These are phyloP conservation scores for Rhodotorula glutinis DNA, from an alignment of 1,284 basidiomycete genomes.

Conservation along the genomic window DNA sequence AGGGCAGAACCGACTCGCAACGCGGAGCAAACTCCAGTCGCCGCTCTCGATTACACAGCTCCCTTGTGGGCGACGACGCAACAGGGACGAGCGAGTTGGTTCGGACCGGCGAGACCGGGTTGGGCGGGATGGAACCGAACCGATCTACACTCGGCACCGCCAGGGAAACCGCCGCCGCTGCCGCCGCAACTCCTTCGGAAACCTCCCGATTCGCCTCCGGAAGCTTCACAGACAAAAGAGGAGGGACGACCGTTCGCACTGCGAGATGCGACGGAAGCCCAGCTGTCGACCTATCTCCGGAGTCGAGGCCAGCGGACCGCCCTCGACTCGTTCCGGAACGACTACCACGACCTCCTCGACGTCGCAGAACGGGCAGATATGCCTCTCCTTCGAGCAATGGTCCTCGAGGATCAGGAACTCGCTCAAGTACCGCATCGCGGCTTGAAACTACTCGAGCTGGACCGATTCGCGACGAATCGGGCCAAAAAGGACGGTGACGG, in stretches of 20 bases:
- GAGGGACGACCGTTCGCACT: neutral
- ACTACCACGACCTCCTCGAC: slow-evolving; percentile 12
- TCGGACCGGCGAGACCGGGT: neutral
- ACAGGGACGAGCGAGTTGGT: neutral
- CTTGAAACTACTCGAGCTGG: neutral
- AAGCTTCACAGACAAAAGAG: no score
- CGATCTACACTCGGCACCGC: neutral
- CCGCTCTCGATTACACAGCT: slow-evolving; percentile 6
- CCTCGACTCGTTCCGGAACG: slow-evolving; percentile 1
- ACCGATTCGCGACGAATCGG: neutral
- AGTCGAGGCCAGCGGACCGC: slow-evolving; percentile 4
- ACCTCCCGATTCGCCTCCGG: neutral
- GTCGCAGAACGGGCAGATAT: slow-evolving; percentile 4
- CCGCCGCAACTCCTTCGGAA: no score
- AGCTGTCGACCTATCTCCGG: slow-evolving; percentile 10
- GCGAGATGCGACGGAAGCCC: neutral
- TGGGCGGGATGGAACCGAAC: slow-evolving; percentile 9
- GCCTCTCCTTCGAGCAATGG: slow-evolving; percentile 21
- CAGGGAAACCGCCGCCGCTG: neutral
- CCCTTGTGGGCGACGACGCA: neutral
- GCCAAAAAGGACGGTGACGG: neutral
- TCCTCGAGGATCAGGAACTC: slow-evolving; percentile 13
- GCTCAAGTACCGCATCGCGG: neutral
- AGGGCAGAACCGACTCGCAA: no score
- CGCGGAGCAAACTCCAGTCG: neutral